A percentile compares a stretch with the other conserved stretches of the same genome.
Conservation (phyloP, 768 basidiomycete genomes). For the Gyrodon lividus region DNA sequence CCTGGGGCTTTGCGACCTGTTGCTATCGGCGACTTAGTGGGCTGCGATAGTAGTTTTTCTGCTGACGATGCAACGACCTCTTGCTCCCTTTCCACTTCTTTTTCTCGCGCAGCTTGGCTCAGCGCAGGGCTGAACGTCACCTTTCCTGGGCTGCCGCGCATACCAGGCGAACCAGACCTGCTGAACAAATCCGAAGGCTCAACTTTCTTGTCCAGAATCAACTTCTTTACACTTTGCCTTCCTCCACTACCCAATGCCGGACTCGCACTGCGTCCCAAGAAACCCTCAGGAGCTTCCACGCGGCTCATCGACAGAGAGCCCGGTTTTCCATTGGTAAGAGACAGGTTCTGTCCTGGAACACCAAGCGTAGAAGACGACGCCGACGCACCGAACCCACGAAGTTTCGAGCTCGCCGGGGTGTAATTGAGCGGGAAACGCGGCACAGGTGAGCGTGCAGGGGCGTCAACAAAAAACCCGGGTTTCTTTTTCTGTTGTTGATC, state of each 20-base stretch:
- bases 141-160: constrained; percentile 38
- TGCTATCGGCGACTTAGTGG: constrained; percentile 37
- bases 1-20: constrained; percentile 40
- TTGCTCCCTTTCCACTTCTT: constrained; percentile 50
- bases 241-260: constrained; percentile 67
- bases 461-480: constrained; percentile 71
- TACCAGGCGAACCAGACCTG: constrained; percentile 38
- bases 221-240: constrained; percentile 87
- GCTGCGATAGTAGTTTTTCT: constrained; percentile 13
- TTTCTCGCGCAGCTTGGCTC: constrained; percentile 72
- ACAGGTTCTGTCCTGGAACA: constrained; percentile 33
- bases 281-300: constrained; percentile 57
- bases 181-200: constrained; percentile 72
- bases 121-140: constrained; percentile 75
- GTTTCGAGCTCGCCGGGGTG: constrained; percentile 58
- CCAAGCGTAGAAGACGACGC: constrained; percentile 39
- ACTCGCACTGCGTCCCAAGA: constrained; percentile 55
- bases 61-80: constrained; percentile 28
- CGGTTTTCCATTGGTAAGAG: constrained; percentile 54
- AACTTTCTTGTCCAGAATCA: constrained; percentile 83
- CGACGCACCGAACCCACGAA: constrained; percentile 63
- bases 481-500: constrained; percentile 75
- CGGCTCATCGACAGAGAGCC: constrained; percentile 54
- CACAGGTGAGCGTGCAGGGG: constrained; percentile 68
- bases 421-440: constrained; percentile 66